Base-by-base conservation (phyloP, 1,284 basidiomycete species). In the Fistulina hepatica region DNA sequence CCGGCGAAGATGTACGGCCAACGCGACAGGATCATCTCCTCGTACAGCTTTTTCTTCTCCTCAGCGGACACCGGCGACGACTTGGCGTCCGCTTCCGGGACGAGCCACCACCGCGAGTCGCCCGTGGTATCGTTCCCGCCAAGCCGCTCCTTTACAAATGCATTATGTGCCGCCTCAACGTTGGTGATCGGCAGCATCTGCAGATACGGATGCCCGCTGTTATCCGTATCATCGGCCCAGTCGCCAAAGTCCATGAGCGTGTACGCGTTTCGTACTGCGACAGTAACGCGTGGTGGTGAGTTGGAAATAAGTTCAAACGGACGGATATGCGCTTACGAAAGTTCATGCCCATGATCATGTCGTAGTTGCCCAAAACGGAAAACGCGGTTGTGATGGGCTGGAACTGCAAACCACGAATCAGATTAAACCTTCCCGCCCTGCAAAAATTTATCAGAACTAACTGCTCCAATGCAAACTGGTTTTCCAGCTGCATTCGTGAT, bases 331-430 rank as follows among this genome's bases (percentile, higher is more conserved):
- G 59, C 81, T 48, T 54, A 85, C 82, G 44, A 61, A 85, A 84
- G 41, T 67, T 69, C 82, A 86, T 85, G 46, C 82, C 82, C 37
- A 85, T 64, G 48, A 86, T 82, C 65, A 83, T 74, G 49, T 86
- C 82, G 44, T 82, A 84, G 53, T 80, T 71, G 39, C 79, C 81
- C 12, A 81, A 64, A 20, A 82, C 47, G 60, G 77, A 81, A 57
- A 83, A 83, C 7, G 81, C 81, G 8, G 74, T 74, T 6, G 80
- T 82, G 49, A 84, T 84, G 7, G 81, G 81, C 64, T 85, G 81
- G 64, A 83, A 85, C 75, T 81, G 43, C 19, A 28, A n/a, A n/a
- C n/a, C n/a, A n/a, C 21, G 22, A 23, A 15, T 40, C 48, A 30
- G 37, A 34, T 34, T 39, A 28, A 22, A 17, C 11, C n/a, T 10